These are phyloP conservation scores for Rosa rugosa DNA, from an alignment of 306 rosid genomes.

Conservation along the genomic window DNA sequence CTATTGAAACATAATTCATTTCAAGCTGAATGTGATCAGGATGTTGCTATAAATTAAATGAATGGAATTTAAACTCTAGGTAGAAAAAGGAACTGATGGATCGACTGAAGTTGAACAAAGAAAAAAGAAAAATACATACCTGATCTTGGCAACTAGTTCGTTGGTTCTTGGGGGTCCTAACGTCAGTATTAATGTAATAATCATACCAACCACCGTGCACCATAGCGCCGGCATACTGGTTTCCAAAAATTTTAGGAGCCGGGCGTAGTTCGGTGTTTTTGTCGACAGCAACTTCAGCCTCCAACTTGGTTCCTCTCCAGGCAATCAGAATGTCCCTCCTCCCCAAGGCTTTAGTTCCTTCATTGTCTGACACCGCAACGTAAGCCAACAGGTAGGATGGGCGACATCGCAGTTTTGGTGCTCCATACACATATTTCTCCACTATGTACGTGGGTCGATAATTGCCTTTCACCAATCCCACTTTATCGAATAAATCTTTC, in stretches of 20 bases:
- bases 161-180: background rate
- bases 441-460: conserved; percentile 32
- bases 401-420: conserved; percentile 15
- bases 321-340: conserved; percentile 71
- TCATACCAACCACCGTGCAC: background rate
- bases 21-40: too few relatives aligned
- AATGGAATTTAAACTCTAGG: too few relatives aligned
- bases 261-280: background rate
- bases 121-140: background rate
- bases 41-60: too few relatives aligned
- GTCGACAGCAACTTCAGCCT: conserved; percentile 44
- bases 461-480: conserved; percentile 37
- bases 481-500: conserved; percentile 45
- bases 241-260: background rate
- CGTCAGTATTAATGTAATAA: background rate
- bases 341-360: conserved; percentile 54
- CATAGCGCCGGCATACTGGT: background rate
- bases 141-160: background rate
- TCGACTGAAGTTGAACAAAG: too few relatives aligned
- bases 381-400: conserved; percentile 66
- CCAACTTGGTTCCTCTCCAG: conserved; percentile 60
- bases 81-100: too few relatives aligned
- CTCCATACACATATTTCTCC: conserved; percentile 46
- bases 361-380: conserved; percentile 59
- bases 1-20: too few relatives aligned